A percentile compares a stretch with the other conserved stretches of the same genome.
Evolutionary conservation across 495 filamentous ascomycete genomes (phyloP).

Genomic region (Recurvomyces mirabilis): DNA sequence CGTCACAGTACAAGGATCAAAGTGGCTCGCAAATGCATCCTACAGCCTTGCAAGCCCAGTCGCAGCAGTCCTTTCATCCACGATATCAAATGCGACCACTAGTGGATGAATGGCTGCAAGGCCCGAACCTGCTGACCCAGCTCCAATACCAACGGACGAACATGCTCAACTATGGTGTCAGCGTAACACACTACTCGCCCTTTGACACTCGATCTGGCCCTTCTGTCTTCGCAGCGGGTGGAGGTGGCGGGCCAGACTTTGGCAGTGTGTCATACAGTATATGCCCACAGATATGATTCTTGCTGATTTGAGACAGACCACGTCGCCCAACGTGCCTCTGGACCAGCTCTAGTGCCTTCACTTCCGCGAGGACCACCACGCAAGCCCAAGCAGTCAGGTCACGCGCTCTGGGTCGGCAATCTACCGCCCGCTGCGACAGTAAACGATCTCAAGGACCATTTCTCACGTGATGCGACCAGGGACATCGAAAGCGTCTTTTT

Average conservation of each 20-base stretch:
- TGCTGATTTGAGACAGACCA: conserved; percentile 1
- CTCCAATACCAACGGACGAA: background rate
- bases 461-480: conserved; percentile 63
- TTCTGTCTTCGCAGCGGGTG: no score
- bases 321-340: conserved; percentile 5
- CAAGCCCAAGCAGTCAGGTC: conserved; percentile 85
- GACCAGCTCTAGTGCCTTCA: conserved; percentile 8
- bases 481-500: conserved; percentile 86
- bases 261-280: background rate
- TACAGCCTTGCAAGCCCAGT: no score
- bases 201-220: no score
- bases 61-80: background rate
- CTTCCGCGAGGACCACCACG: conserved; percentile 77
- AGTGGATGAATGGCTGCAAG: no score
- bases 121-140: background rate
- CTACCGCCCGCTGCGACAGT: conserved; percentile 71
- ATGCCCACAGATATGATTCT: background rate
- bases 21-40: background rate
- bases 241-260: background rate
- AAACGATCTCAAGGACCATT: conserved; percentile 76
- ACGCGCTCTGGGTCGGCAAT: conserved; percentile 96
- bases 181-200: conserved; percentile 1
- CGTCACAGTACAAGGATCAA: background rate
- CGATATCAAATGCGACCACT: background rate
- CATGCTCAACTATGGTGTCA: conserved; percentile 3